These are phyloP conservation scores for Musa troglodytarum DNA, from an alignment of 176 grass and related monocot genomes.

Conservation along the genomic window DNA sequence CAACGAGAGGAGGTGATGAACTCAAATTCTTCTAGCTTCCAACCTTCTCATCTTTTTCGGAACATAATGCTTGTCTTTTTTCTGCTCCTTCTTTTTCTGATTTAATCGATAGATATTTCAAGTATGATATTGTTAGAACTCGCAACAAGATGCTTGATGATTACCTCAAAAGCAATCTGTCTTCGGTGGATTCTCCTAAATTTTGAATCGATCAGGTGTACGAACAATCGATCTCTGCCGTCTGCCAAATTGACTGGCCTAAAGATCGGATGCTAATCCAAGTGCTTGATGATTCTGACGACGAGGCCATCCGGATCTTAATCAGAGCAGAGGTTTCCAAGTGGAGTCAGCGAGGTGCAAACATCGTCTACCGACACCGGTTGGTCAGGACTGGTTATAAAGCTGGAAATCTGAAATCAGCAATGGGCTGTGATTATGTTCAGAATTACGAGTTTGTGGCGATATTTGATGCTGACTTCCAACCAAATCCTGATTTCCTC, in stretches of 20 bases:
- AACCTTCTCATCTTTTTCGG: neutral
- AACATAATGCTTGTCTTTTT: neutral
- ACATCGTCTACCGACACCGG: constrained; percentile 81
- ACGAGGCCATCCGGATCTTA: constrained; percentile 55
- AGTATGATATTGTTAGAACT: too few relatives aligned
- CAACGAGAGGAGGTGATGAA: constrained; percentile 81
- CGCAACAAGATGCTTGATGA: too few relatives aligned
- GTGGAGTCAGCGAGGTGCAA: constrained; percentile 69
- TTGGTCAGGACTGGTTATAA: constrained; percentile 82
- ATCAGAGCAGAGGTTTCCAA: constrained; percentile 78
- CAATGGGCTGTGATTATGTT: constrained; percentile 91
- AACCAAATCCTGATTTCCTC: constrained; percentile 91
- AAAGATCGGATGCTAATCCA: constrained; percentile 66
- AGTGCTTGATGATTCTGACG: constrained; percentile 94
- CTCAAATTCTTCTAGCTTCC: neutral
- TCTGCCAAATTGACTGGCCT: constrained; percentile 90
- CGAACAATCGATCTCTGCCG: constrained; percentile 77
- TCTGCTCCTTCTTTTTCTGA: too few relatives aligned
- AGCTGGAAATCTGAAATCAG: constrained; percentile 92
- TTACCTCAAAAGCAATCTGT: neutral
- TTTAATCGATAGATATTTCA: too few relatives aligned
- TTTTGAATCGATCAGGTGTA: constrained; percentile 47
- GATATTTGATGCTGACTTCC: constrained; percentile 98
- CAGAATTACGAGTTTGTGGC: constrained; percentile 82
- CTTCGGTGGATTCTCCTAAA: neutral